Conservation (phyloP, 2,329 filamentous ascomycete genomes). For the Fusarium metavorans region DNA sequence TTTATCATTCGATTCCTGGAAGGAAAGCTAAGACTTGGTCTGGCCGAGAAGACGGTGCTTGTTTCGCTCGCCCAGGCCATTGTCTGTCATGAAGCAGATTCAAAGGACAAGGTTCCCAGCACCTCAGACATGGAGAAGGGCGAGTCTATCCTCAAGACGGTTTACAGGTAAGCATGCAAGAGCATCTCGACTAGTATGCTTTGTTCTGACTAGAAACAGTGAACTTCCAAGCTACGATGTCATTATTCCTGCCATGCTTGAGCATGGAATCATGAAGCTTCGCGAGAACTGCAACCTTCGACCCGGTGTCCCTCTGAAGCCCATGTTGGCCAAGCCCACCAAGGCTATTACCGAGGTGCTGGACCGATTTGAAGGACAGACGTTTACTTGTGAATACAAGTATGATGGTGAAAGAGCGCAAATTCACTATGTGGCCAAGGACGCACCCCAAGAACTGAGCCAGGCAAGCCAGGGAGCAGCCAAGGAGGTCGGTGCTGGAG, state of each 20-base stretch:
- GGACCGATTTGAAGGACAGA: slow-evolving; percentile 94
- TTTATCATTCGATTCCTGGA: slow-evolving; percentile 93
- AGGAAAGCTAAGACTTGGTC: slow-evolving; percentile 89
- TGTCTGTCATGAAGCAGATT: slow-evolving; percentile 83
- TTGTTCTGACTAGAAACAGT: slow-evolving; percentile 63
- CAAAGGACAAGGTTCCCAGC: slow-evolving; percentile 76
- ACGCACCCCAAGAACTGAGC: slow-evolving; percentile 76
- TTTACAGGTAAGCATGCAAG: slow-evolving; percentile 75
- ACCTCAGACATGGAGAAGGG: slow-evolving; percentile 84
- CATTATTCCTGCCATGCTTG: slow-evolving; percentile 89
- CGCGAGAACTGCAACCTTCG: slow-evolving; percentile 89
- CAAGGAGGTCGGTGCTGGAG: slow-evolving; percentile 76
- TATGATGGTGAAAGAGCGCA: slow-evolving; percentile 99
- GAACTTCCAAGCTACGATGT: slow-evolving; percentile 96
- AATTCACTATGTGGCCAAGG: slow-evolving; percentile 94
- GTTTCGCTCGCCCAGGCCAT: slow-evolving; percentile 91
- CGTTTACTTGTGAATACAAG: slow-evolving; percentile 98
- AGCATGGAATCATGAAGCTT: slow-evolving; percentile 86
- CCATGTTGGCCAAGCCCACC: slow-evolving; percentile 98
- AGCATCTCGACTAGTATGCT: background rate
- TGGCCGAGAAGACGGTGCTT: slow-evolving; percentile 93
- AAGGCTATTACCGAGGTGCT: slow-evolving; percentile 98
- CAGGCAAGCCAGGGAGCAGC: slow-evolving; percentile 70
- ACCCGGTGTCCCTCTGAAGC: slow-evolving; percentile 94
- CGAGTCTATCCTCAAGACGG: slow-evolving; percentile 87